Percentiles rank a stretch among this genome's conserved stretches.
Conservation (phyloP, 1,139 yeast genomes). For the Geotrichum restrictum region DNA sequence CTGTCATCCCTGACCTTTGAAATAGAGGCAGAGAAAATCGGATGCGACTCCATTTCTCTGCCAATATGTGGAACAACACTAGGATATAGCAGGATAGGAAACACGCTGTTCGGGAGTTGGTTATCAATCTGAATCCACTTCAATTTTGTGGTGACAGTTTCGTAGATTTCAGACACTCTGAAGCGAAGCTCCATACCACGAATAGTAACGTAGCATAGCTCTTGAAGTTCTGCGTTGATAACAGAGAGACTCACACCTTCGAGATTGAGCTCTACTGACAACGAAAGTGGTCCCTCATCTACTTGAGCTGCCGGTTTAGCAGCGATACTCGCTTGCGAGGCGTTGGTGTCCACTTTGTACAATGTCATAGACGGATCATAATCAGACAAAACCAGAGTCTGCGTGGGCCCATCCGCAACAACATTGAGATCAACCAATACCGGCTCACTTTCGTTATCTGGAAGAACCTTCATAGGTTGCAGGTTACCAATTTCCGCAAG, state of each 20-base stretch:
- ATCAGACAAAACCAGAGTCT: slow-evolving; percentile 74
- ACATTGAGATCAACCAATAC: slow-evolving; percentile 78
- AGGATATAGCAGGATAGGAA: slow-evolving; percentile 85
- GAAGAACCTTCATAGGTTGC: slow-evolving; percentile 64
- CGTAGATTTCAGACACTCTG: slow-evolving; percentile 79
- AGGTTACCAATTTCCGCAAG: slow-evolving; percentile 88
- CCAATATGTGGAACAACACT: slow-evolving; percentile 80
- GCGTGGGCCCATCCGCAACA: slow-evolving; percentile 93
- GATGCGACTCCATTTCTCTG: slow-evolving; percentile 81
- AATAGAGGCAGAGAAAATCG: slow-evolving; percentile 79
- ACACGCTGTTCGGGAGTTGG: slow-evolving; percentile 80
- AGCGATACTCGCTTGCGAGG: slow-evolving; percentile 17
- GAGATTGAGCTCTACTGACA: slow-evolving; percentile 51
- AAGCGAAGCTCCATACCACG: slow-evolving; percentile 77
- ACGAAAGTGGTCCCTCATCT: slow-evolving; percentile 55
- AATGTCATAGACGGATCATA: slow-evolving; percentile 74
- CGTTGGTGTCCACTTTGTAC: slow-evolving; percentile 46
- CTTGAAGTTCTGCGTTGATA: slow-evolving; percentile 65
- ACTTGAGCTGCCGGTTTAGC: slow-evolving; percentile 52
- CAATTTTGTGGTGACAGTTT: slow-evolving; percentile 70
- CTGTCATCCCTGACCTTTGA: slow-evolving; percentile 81
- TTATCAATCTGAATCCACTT: slow-evolving; percentile 96
- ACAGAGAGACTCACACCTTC: slow-evolving; percentile 89
- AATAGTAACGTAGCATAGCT: slow-evolving; percentile 72
- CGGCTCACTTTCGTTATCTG: slow-evolving; percentile 39